These are phyloP conservation scores for Boeremia lycopersici DNA, from an alignment of 2,329 filamentous ascomycete species.

Conservation along the genomic window DNA sequence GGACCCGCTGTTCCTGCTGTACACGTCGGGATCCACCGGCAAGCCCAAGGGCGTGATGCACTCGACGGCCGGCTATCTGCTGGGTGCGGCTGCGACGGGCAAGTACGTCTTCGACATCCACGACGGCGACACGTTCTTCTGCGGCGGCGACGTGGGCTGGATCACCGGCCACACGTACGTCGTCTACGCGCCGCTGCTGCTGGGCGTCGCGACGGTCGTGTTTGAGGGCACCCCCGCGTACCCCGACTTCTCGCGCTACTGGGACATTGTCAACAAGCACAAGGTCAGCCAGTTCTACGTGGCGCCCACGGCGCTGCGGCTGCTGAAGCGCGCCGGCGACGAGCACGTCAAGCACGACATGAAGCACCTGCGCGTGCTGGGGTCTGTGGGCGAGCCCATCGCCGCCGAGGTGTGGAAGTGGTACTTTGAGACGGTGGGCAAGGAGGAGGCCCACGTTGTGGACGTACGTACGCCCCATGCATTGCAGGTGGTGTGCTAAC, in stretches of 20 bases:
- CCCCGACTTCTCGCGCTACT: slow-evolving; percentile 97
- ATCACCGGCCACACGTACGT: slow-evolving; percentile 99
- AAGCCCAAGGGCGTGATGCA: slow-evolving; percentile 99
- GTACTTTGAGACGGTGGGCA: slow-evolving; percentile 96
- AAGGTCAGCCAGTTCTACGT: slow-evolving; percentile 98
- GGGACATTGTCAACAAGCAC: slow-evolving; percentile 97
- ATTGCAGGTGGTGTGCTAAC: slow-evolving; percentile 22
- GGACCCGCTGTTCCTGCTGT: slow-evolving; percentile 95
- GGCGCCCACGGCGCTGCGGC: slow-evolving; percentile 87
- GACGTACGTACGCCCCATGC: slow-evolving; percentile 70
- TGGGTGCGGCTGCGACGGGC: slow-evolving; percentile 89
- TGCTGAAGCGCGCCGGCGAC: slow-evolving; percentile 94
- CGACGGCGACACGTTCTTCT: slow-evolving; percentile 92
- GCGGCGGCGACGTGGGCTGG: slow-evolving; percentile 97
- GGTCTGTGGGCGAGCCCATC: slow-evolving; percentile 96
- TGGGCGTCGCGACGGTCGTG: slow-evolving; percentile 92
- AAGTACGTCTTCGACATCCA: slow-evolving; percentile 99
- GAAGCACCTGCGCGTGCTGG: slow-evolving; percentile 86
- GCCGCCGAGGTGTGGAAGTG: slow-evolving; percentile 99
- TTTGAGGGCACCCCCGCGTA: slow-evolving; percentile 98
- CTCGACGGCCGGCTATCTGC: slow-evolving; percentile 92
- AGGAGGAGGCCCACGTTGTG: slow-evolving; percentile 89
- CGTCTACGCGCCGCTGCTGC: slow-evolving; percentile 90
- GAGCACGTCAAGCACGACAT: slow-evolving; percentile 89
- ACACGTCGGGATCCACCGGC: slow-evolving; percentile 96